A percentile compares a stretch with the other conserved stretches of the same genome.
These are phyloP conservation scores for Russula foetens DNA, from an alignment of 768 basidiomycete species.

Conservation along the genomic window DNA sequence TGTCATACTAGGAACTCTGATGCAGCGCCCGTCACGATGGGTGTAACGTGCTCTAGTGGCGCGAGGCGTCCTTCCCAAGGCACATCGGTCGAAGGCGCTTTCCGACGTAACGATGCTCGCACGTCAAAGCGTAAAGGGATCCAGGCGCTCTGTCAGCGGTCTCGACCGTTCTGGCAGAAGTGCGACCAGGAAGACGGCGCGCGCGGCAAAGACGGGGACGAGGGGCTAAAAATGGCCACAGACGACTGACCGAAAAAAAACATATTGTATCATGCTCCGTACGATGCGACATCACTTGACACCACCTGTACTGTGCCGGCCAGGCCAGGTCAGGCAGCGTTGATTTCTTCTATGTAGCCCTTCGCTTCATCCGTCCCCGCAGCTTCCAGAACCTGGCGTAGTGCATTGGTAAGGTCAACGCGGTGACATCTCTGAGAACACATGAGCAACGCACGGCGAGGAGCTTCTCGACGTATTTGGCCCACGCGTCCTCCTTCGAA, in stretches of 20 bases:
- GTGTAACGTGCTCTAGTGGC: background rate
- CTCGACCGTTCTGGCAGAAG: background rate
- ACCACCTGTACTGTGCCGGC: no score
- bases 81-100: background rate
- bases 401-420: constrained; percentile 9
- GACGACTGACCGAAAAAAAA: background rate
- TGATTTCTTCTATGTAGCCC: constrained; percentile 50
- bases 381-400: constrained; percentile 47
- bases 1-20: background rate
- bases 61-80: background rate
- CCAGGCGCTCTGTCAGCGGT: constrained; percentile 1
- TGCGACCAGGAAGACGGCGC: constrained; percentile 4
- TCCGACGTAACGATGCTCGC: background rate
- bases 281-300: background rate
- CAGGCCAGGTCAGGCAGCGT: constrained; percentile 32
- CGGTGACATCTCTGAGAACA: constrained; percentile 1
- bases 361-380: constrained; percentile 44
- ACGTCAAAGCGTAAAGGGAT: constrained; percentile 8
- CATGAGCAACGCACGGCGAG: constrained; percentile 41
- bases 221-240: background rate
- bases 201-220: constrained; percentile 5
- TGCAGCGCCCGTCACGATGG: background rate
- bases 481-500: constrained; percentile 61
- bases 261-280: background rate
- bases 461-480: constrained; percentile 70